Conservation (phyloP, 2,329 filamentous ascomycete species). For the Botrytis galanthina region DNA sequence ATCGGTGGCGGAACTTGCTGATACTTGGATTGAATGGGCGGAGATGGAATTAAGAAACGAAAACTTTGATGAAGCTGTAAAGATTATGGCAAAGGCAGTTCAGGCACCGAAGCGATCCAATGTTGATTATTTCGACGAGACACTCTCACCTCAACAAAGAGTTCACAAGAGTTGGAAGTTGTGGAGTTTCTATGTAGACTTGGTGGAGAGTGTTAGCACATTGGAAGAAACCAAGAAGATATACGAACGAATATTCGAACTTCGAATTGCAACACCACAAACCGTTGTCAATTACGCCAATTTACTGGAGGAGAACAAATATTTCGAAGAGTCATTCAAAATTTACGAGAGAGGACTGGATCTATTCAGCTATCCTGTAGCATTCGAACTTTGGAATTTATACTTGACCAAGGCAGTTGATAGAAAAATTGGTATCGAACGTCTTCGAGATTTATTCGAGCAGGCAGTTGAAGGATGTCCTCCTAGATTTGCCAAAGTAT, state of each 20-base stretch:
- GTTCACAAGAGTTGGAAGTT: slow-evolving; percentile 99
- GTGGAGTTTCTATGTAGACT: slow-evolving; percentile 98
- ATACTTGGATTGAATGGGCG: slow-evolving; percentile 99
- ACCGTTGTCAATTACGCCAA: slow-evolving; percentile 99
- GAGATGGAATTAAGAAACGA: slow-evolving; percentile 96
- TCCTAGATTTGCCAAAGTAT: slow-evolving; percentile 89
- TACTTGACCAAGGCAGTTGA: slow-evolving; percentile 97
- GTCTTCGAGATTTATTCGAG: slow-evolving; percentile 91
- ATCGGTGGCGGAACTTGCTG: slow-evolving; percentile 91
- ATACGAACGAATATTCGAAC: slow-evolving; percentile 96
- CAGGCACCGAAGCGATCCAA: slow-evolving; percentile 96
- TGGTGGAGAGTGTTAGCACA: slow-evolving; percentile 90
- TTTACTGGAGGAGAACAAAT: slow-evolving; percentile 87
- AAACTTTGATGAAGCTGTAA: slow-evolving; percentile 91
- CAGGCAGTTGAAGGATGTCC: slow-evolving; percentile 94
- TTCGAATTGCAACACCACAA: slow-evolving; percentile 95
- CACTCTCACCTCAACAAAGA: slow-evolving; percentile 86
- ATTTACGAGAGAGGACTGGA: slow-evolving; percentile 94
- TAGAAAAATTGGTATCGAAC: slow-evolving; percentile 91
- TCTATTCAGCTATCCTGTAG: slow-evolving; percentile 97
- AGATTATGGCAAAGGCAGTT: slow-evolving; percentile 95
- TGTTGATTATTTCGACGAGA: slow-evolving; percentile 99
- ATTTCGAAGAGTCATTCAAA: slow-evolving; percentile 97
- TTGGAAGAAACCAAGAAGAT: slow-evolving; percentile 90
- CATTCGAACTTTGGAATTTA: slow-evolving; percentile 97